Conservation (phyloP, 805 yeast species). For the Yarrowia deformans region DNA sequence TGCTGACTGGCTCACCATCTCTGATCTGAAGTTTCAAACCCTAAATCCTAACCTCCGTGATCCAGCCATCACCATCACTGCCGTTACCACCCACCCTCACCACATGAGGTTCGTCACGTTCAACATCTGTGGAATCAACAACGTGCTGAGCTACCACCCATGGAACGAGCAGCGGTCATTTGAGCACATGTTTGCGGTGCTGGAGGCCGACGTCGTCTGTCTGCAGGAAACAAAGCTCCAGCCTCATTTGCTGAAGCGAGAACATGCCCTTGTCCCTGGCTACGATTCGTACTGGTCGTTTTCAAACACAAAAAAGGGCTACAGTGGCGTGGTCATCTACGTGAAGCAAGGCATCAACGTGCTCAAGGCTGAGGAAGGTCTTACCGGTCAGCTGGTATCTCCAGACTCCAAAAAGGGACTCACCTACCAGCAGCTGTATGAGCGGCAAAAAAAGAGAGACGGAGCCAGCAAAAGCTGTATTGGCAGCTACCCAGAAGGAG, state of each 20-base stretch:
- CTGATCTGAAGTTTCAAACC: too few species aligned
- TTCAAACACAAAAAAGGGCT: slow-evolving; percentile 76
- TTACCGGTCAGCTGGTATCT: slow-evolving; percentile 67
- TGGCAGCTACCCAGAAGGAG: slow-evolving; percentile 73
- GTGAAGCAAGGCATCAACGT: slow-evolving; percentile 62
- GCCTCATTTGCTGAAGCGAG: slow-evolving; percentile 55
- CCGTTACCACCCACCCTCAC: background rate
- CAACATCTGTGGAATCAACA: slow-evolving; percentile 85
- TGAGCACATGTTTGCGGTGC: slow-evolving; percentile 56
- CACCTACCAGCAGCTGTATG: slow-evolving; percentile 47
- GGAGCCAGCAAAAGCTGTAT: slow-evolving; percentile 54
- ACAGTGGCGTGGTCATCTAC: slow-evolving; percentile 91
- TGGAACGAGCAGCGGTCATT: slow-evolving; percentile 65
- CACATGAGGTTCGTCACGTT: slow-evolving; percentile 60
- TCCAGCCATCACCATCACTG: background rate
- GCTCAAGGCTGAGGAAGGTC: slow-evolving; percentile 85
- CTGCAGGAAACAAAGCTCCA: slow-evolving; percentile 86
- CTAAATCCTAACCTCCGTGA: background rate
- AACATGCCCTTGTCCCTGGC: slow-evolving; percentile 60
- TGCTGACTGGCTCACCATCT: too few species aligned
- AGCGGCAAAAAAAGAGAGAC: background rate
- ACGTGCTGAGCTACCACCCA: slow-evolving; percentile 82
- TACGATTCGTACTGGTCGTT: slow-evolving; percentile 72
- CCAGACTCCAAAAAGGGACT: slow-evolving; percentile 41
- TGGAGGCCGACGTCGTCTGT: slow-evolving; percentile 79